Base-by-base conservation (phyloP, 768 basidiomycete species). In the Tylopilus rubrobrunneus region DNA sequence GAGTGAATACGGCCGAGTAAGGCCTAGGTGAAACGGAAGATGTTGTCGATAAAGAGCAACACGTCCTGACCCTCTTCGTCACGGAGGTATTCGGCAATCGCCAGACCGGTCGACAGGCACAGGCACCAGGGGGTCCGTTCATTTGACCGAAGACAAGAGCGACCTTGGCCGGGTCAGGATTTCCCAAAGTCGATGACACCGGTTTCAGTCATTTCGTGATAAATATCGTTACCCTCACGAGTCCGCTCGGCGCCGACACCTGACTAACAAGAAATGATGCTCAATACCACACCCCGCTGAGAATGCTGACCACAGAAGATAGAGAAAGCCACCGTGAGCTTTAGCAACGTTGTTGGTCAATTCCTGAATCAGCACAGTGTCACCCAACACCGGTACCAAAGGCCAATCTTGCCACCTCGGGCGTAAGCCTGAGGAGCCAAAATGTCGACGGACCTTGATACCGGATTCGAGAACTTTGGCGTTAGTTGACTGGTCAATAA, bases 311-410 rank as follows among this genome's bases (percentile, higher is more conserved):
- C 92, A 66, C 91, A 93, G 86, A 98, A 98, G 73, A 98, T 97
- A 45, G 97, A 99, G 90, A 98, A 98, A 92, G n/a, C 97, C 97
- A 92, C 97, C 97, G 73, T 99, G 97, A 49, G 97, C 97, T 81
- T 99, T 99, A 69, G 97, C 97, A 70, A 99, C 94, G 81, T 99
- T 99, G 87, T 99, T 98, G 80, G 98, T 99, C 70, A 99, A 88
- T 72, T 98, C 95, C 75, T 98, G 96, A 74, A 98, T 98, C 77
- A 98, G 79, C 71, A 99, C 97, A 53, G 97, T 98, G 85, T 99
- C 98, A 67, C n/a, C 97, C 97, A 79, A 99, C 97, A 89, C 97
- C 97, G 64, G 97, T 96, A 88, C 97, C 97, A 97, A 67, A 99
- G 90, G 83, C 97, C 97, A 74, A 99, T 98, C 78, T 99, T 99